phyloP scores from a whole-genome alignment of 768 basidiomycete species.

The Naganishia kalamii region DNA sequence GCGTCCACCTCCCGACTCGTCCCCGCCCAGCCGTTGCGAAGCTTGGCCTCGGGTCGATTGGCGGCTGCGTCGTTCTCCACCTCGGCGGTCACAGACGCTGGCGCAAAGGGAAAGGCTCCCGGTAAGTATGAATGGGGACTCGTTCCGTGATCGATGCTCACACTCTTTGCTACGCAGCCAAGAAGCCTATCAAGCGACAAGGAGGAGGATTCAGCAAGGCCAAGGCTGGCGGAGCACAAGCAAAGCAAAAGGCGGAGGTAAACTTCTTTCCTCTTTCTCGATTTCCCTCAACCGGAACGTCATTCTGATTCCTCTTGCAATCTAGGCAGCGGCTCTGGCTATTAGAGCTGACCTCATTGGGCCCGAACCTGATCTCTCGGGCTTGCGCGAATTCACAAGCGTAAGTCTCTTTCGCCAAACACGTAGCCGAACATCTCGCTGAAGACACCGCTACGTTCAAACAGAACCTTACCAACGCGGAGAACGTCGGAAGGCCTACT shows the following conservation, averaged over 20 bases:
- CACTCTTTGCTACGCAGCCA: neutral
- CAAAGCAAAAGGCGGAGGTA: constrained; percentile 18
- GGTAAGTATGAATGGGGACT: neutral
- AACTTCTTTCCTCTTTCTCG: neutral
- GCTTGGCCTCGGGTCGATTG: neutral
- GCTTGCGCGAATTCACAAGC: constrained; percentile 2
- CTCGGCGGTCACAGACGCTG: constrained; percentile 25
- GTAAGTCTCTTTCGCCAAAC: neutral
- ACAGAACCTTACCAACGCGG: constrained; percentile 1
- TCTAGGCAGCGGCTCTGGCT: constrained; percentile 20
- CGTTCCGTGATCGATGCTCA: neutral
- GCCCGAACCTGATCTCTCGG: constrained; percentile 26
- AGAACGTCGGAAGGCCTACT: constrained; percentile 33
- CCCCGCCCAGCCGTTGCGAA: neutral
- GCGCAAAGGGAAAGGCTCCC: constrained; percentile 26
- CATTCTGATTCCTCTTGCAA: neutral
- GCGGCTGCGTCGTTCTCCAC: constrained; percentile 22
- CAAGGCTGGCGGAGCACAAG: constrained; percentile 17
- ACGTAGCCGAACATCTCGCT: too few species aligned
- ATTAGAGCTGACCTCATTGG: constrained; percentile 10
- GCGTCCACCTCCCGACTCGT: constrained; percentile 12
- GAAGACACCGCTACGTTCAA: neutral
- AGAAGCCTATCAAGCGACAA: constrained; percentile 22
- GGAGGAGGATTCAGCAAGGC: constrained; percentile 23
- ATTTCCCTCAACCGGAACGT: too few species aligned